These are phyloP conservation scores for Amanita thiersii DNA, from an alignment of 768 basidiomycete species.

Conservation along the genomic window DNA sequence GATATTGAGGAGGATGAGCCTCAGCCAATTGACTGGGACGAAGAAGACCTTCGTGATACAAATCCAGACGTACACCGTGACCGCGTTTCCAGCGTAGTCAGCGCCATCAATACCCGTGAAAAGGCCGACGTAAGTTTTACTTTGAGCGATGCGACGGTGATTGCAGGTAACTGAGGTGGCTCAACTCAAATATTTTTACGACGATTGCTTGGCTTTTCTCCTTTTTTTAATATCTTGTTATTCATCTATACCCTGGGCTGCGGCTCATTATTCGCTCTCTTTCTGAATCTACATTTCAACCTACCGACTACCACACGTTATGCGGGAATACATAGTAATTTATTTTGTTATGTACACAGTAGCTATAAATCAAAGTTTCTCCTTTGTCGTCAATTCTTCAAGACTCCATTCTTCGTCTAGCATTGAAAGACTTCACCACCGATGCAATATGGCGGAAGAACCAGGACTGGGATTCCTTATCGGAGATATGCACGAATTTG, in stretches of 20 bases:
- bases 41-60: slow-evolving; percentile 17
- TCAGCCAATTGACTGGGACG: slow-evolving; percentile 7
- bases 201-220: slow-evolving; percentile 4
- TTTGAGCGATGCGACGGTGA: slow-evolving; percentile 31
- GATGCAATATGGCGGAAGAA: slow-evolving; percentile 72
- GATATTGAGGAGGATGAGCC: slow-evolving; percentile 16
- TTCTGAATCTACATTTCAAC: neutral
- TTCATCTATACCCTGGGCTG: slow-evolving; percentile 6
- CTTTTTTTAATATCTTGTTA: neutral
- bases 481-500: slow-evolving; percentile 69
- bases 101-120: slow-evolving; percentile 21
- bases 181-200: neutral
- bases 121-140: slow-evolving; percentile 25
- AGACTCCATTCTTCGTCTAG: slow-evolving; percentile 61
- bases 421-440: slow-evolving; percentile 73
- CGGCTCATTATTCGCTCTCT: slow-evolving; percentile 5
- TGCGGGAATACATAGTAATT: slow-evolving; percentile 5
- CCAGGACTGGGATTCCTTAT: slow-evolving; percentile 70
- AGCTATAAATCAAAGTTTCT: slow-evolving; percentile 1
- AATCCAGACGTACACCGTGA: slow-evolving; percentile 34
- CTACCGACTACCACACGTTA: neutral
- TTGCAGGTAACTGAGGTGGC: slow-evolving; percentile 10
- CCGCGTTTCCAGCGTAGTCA: slow-evolving; percentile 54
- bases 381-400: slow-evolving; percentile 12
- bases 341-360: slow-evolving; percentile 9